Percentiles rank a stretch among this genome's conserved stretches.
Evolutionary conservation across 192 early-diverging fungal species (phyloP).

Genomic region (Umbelopsis isabellina): DNA sequence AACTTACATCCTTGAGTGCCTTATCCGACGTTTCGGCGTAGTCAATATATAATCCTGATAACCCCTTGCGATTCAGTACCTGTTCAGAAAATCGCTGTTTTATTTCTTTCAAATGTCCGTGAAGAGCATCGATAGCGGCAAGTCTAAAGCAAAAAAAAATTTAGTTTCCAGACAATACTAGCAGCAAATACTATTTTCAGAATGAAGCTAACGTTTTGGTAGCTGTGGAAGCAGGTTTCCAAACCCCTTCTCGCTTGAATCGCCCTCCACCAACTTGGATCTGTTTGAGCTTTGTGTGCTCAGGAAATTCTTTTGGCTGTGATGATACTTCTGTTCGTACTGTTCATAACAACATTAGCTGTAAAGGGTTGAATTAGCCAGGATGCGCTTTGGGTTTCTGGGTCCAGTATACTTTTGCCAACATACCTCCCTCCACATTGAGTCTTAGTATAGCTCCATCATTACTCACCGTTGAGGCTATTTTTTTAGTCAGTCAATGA

Average conservation of each 20-base stretch:
- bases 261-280: slow-evolving; percentile 1
- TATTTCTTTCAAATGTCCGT: not conserved
- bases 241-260: not conserved
- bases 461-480: slow-evolving; percentile 3
- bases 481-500: not conserved
- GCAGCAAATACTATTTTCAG: not conserved
- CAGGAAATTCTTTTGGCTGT: not conserved
- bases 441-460: not conserved
- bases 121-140: not conserved
- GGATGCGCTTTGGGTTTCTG: too few relatives aligned
- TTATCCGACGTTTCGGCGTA: slow-evolving; percentile 9
- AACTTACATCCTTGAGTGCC: not conserved
- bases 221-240: not conserved
- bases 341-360: not conserved
- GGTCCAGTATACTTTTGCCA: too few relatives aligned
- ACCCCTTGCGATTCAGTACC: not conserved
- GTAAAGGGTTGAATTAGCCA: too few relatives aligned
- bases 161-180: not conserved
- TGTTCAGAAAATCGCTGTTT: not conserved
- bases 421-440: too few relatives aligned
- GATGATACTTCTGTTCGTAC: not conserved
- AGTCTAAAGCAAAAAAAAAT: not conserved
- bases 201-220: not conserved
- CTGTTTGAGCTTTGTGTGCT: not conserved
- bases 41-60: not conserved